Evolutionary conservation across 2,329 filamentous ascomycete genomes (phyloP).

Genomic region (Annulohypoxylon truncatum): DNA sequence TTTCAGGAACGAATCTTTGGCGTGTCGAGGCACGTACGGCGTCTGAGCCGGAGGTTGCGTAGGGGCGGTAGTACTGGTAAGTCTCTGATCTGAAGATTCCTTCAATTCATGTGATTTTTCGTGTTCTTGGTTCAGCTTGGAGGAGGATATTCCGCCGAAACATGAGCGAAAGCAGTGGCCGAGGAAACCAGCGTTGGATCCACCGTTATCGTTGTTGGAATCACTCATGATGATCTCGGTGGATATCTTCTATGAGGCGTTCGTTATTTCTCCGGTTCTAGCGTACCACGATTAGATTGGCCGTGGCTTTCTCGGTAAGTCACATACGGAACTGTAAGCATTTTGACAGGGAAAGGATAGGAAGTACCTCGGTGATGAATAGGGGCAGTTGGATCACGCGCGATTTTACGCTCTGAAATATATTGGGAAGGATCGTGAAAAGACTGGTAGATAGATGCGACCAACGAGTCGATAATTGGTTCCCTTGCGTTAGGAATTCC

Average conservation of each 20-base stretch:
- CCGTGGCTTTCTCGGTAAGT: not conserved
- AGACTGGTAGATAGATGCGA: not conserved
- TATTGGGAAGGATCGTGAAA: not conserved
- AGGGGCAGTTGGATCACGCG: not conserved
- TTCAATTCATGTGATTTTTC: not conserved
- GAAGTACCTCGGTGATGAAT: not conserved
- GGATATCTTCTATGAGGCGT: not conserved
- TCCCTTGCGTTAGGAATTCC: not conserved
- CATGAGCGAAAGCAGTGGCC: not conserved
- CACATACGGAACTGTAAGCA: not conserved
- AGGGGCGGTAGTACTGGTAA: not conserved
- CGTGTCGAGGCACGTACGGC: conserved; percentile 55
- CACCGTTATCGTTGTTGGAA: not conserved
- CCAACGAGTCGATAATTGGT: not conserved
- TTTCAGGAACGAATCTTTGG: conserved; percentile 55
- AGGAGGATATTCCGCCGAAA: not conserved
- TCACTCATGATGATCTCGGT: conserved; percentile 4
- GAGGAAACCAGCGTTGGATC: not conserved
- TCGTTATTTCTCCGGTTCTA: not conserved
- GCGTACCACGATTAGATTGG: not conserved
- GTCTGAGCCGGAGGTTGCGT: not conserved
- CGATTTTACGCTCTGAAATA: not conserved
- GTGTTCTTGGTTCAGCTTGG: not conserved
- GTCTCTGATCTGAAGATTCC: not conserved
- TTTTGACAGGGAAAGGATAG: not conserved